Percentiles rank a stretch among this genome's conserved stretches.
phyloP scores from a whole-genome alignment of 164 flowering plant genomes.

The Euptelea pleiosperma region DNA sequence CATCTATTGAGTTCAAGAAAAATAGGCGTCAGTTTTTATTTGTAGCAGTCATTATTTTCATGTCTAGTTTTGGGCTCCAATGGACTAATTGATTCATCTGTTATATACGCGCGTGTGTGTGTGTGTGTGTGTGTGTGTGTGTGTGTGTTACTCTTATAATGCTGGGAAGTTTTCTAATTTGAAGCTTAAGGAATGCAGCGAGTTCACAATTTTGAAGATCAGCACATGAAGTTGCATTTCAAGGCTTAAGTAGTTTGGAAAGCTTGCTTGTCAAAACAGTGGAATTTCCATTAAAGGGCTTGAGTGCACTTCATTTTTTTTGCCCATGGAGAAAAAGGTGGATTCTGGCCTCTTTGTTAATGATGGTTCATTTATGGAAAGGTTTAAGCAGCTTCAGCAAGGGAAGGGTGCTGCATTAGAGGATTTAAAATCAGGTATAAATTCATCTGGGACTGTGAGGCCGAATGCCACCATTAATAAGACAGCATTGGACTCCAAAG shows the following conservation, averaged over 20 bases:
- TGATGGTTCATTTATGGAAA: conserved; percentile 98
- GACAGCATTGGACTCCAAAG: conserved; percentile 26
- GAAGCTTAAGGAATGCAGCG: conserved; percentile 25
- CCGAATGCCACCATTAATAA: conserved; percentile 34
- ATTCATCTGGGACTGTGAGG: conserved; percentile 29
- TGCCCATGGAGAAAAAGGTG: conserved; percentile 56
- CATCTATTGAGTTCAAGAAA: no score
- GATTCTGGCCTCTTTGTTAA: conserved; percentile 68
- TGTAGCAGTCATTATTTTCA: no score
- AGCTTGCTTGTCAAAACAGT: conserved; percentile 47
- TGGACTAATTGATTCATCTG: no score
- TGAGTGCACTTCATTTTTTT: conserved; percentile 14
- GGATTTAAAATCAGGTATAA: conserved; percentile 29
- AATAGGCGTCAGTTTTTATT: no score
- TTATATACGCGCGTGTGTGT: no score
- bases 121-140: no score
- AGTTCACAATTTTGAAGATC: conserved; percentile 7
- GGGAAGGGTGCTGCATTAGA: conserved; percentile 27
- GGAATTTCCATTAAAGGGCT: conserved; percentile 22
- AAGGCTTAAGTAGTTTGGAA: conserved; percentile 32
- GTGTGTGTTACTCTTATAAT: no score
- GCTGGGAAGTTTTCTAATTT: conserved; percentile 7
- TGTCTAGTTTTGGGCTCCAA: no score
- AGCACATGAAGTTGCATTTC: conserved; percentile 13
- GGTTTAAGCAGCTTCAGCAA: conserved; percentile 78